phyloP scores from a whole-genome alignment of 495 filamentous ascomycete genomes.

The Pyrenopolyporus hunteri region DNA sequence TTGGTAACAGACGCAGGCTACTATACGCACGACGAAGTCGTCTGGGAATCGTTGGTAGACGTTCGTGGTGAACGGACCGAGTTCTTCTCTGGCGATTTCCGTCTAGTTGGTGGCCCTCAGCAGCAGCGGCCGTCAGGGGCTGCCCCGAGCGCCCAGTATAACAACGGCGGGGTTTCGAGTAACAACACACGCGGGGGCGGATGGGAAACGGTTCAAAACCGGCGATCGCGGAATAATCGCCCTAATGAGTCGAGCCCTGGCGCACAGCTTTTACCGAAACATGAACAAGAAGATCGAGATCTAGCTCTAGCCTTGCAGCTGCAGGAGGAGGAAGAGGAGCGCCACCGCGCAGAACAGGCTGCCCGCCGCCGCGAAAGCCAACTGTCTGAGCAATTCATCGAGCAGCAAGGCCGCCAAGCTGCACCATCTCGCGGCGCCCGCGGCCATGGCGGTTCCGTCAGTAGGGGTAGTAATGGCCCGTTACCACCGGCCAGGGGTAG shows the following conservation, averaged over 20 bases:
- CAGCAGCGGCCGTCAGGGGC: slow-evolving; percentile 35
- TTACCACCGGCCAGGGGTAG: slow-evolving; percentile 29
- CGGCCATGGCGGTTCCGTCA: slow-evolving; percentile 35
- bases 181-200: slow-evolving; percentile 39
- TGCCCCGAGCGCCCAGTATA: slow-evolving; percentile 9
- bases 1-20: slow-evolving; percentile 94
- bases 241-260: slow-evolving; percentile 32
- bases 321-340: slow-evolving; percentile 82
- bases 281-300: slow-evolving; percentile 78
- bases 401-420: slow-evolving; percentile 53
- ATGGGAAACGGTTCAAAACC: slow-evolving; percentile 59
- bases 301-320: slow-evolving; percentile 79
- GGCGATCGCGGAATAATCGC: slow-evolving; percentile 43
- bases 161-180: slow-evolving; percentile 12
- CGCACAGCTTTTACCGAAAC: slow-evolving; percentile 45
- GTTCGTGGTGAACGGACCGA: slow-evolving; percentile 82
- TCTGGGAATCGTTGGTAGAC: slow-evolving; percentile 93
- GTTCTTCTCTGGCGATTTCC: slow-evolving; percentile 90
- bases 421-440: slow-evolving; percentile 23
- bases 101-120: slow-evolving; percentile 68
- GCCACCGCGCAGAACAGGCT: slow-evolving; percentile 58
- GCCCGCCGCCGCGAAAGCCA: slow-evolving; percentile 55
- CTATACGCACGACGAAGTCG: slow-evolving; percentile 83
- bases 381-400: slow-evolving; percentile 63
- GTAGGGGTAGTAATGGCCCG: slow-evolving; percentile 23